phyloP scores from a whole-genome alignment of 805 yeast species.

The Hanseniaspora guilliermondii region DNA sequence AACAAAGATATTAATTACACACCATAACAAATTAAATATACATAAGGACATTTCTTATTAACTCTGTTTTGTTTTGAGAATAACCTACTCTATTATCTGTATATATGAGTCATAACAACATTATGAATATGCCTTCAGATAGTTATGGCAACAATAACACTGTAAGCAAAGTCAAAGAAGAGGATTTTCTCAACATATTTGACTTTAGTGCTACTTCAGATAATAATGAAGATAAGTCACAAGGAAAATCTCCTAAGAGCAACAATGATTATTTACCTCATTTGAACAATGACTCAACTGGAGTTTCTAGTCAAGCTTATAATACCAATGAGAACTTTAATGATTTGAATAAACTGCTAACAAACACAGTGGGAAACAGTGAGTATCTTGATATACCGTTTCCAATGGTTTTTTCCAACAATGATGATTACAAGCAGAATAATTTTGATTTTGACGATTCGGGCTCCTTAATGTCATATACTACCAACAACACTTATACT shows the following conservation, averaged over 20 bases:
- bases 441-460: slow-evolving; percentile 4
- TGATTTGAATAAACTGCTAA: slow-evolving; percentile 5
- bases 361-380: slow-evolving; percentile 13
- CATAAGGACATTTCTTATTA: too few species aligned
- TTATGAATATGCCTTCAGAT: not conserved
- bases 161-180: not conserved
- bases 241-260: not conserved
- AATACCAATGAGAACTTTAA: slow-evolving; percentile 1
- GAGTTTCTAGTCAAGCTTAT: not conserved
- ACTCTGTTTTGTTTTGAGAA: not conserved
- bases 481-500: slow-evolving; percentile 8
- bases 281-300: not conserved
- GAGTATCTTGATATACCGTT: slow-evolving; percentile 10
- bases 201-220: slow-evolving; percentile 4
- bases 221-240: not conserved
- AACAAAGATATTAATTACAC: too few species aligned
- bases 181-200: slow-evolving; percentile 11
- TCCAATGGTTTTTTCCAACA: slow-evolving; percentile 3
- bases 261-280: not conserved
- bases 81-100: not conserved
- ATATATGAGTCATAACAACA: not conserved
- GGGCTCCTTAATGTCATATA: slow-evolving; percentile 3
- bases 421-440: not conserved
- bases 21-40: too few species aligned
- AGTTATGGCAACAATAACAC: not conserved